Evolutionary conservation across 2,329 filamentous ascomycete genomes (phyloP).

Genomic region (Coniochaeta sp.): DNA sequence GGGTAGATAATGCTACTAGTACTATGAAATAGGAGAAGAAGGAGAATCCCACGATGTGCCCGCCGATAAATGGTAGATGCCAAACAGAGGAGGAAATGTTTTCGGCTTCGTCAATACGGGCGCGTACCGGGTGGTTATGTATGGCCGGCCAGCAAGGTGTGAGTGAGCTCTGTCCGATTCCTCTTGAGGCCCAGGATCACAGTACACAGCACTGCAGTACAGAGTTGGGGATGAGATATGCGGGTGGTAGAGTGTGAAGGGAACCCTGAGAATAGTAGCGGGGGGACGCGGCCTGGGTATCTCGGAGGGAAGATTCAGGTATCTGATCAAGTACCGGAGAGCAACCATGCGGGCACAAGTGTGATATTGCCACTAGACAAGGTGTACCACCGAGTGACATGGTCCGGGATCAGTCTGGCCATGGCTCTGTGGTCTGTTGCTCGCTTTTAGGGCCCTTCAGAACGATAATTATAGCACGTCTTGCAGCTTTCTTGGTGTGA

Average conservation of each 20-base stretch:
- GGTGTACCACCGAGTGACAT: neutral
- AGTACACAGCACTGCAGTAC: conserved; percentile 8
- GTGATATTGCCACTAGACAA: conserved; percentile 7
- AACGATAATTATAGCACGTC: conserved; percentile 21
- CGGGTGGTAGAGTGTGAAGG: conserved; percentile 9
- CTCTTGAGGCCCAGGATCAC: conserved; percentile 2
- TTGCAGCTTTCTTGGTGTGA: conserved; percentile 7
- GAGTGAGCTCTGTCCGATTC: too few relatives aligned
- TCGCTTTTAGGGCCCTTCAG: neutral
- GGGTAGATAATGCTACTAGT: conserved; percentile 6
- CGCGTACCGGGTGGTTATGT: conserved; percentile 44
- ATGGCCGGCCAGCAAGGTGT: conserved; percentile 17
- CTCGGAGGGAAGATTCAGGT: neutral
- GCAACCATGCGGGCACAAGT: conserved; percentile 7
- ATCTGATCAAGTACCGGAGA: neutral
- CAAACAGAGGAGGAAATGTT: conserved; percentile 31
- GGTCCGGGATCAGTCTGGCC: too few relatives aligned
- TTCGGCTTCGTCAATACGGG: conserved; percentile 27
- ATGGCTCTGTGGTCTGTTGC: neutral
- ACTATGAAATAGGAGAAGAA: neutral
- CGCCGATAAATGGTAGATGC: conserved; percentile 22
- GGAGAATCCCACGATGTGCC: neutral
- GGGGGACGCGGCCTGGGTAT: conserved; percentile 4
- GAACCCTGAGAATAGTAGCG: neutral
- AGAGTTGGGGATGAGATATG: conserved; percentile 9